These are phyloP conservation scores for sunflower (Helianthus annuus) DNA, from an alignment of 129 eudicot species.

Conservation along the genomic window HanXRQr2.0-SUNRISE NC_035444.2:22422869-22423368, in stretches of 20 bases:
- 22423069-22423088: neutral
- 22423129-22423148: neutral
- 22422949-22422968: neutral
- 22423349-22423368: constrained; percentile 20
- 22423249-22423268: neutral
- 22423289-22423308: neutral
- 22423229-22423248: constrained; percentile 2
- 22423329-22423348: constrained; percentile 6
- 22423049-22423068: neutral
- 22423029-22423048: neutral
- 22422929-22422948: constrained; percentile 23
- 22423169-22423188: constrained; percentile 7
- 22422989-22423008: neutral
- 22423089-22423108: neutral
- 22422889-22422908: constrained; percentile 2
- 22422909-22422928: constrained; percentile 12
- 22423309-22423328: constrained; percentile 29
- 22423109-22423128: neutral
- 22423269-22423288: constrained; percentile 19
- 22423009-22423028: neutral
- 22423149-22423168: neutral
- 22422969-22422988: neutral
- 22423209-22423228: constrained; percentile 12
- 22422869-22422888: constrained; percentile 15
- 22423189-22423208: constrained; percentile 18